Percentiles rank a stretch among this genome's conserved stretches.
phyloP scores from a whole-genome alignment of 2,329 filamentous ascomycete species.

The Botrytis byssoidea region DNA sequence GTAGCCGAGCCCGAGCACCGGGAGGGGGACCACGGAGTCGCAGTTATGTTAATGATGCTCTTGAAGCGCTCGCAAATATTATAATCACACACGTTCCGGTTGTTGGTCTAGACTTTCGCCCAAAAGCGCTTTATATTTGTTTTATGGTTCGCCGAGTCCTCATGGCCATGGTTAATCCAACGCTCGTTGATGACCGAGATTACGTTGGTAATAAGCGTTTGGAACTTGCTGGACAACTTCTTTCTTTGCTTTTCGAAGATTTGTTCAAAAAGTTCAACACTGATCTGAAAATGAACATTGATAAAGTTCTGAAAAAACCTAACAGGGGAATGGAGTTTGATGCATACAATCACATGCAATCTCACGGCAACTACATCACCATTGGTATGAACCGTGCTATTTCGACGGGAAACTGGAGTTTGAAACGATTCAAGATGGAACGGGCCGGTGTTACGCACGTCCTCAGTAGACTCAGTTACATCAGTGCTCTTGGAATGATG shows the following conservation, averaged over 20 bases:
- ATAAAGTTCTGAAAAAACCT: slow-evolving; percentile 93
- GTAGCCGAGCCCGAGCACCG: slow-evolving; percentile 57
- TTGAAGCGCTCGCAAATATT: slow-evolving; percentile 88
- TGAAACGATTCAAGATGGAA: slow-evolving; percentile 99
- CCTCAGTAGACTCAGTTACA: slow-evolving; percentile 91
- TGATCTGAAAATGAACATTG: slow-evolving; percentile 87
- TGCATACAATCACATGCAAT: slow-evolving; percentile 77
- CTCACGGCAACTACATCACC: slow-evolving; percentile 84
- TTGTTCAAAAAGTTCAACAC: slow-evolving; percentile 93
- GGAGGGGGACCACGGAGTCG: slow-evolving; percentile 55
- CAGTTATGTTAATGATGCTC: slow-evolving; percentile 84
- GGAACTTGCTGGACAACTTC: slow-evolving; percentile 89
- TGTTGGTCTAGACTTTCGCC: slow-evolving; percentile 86
- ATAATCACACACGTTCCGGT: slow-evolving; percentile 95
- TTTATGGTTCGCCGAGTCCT: slow-evolving; percentile 96
- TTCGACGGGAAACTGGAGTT: slow-evolving; percentile 94
- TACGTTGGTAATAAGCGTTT: slow-evolving; percentile 97
- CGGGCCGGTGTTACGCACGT: slow-evolving; percentile 95
- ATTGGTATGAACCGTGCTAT: slow-evolving; percentile 94
- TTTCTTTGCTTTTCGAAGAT: slow-evolving; percentile 94
- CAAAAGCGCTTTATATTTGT: slow-evolving; percentile 94
- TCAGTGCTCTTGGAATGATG: slow-evolving; percentile 98
- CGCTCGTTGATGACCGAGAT: slow-evolving; percentile 90
- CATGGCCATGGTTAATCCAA: slow-evolving; percentile 88
- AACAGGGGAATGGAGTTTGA: slow-evolving; percentile 87